phyloP scores from a whole-genome alignment of 1,284 basidiomycete genomes.

The Fomitopsis betulina region DNA sequence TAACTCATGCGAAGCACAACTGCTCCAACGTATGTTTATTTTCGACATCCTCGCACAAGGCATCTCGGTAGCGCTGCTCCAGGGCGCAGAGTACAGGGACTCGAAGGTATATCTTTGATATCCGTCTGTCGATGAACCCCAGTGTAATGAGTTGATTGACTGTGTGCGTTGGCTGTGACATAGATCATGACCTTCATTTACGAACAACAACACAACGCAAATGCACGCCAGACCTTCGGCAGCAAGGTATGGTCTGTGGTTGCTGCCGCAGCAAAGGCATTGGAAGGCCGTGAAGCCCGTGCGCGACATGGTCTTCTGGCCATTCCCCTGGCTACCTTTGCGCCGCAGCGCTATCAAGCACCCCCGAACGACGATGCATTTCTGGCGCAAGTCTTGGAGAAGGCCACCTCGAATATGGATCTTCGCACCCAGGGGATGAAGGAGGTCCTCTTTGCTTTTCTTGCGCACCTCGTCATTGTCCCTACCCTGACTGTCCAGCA shows the following conservation, averaged over 20 bases:
- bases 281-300: conserved; percentile 11
- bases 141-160: background rate
- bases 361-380: background rate
- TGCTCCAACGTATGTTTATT: conserved; percentile 47
- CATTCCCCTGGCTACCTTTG: conserved; percentile 1
- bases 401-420: background rate
- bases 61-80: conserved; percentile 47
- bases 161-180: background rate
- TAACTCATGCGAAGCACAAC: conserved; percentile 26
- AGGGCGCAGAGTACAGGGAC: conserved; percentile 52
- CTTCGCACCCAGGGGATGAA: background rate
- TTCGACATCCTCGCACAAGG: conserved; percentile 42
- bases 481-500: conserved; percentile 37
- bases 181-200: conserved; percentile 46
- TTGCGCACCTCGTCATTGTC: conserved; percentile 41
- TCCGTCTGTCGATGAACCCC: background rate
- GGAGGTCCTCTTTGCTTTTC: conserved; percentile 32
- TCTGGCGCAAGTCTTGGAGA: background rate
- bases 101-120: conserved; percentile 45
- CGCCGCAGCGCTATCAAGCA: conserved; percentile 4
- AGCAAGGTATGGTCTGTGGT: conserved; percentile 18
- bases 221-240: conserved; percentile 12
- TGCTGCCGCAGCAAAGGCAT: conserved; percentile 4
- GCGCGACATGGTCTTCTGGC: conserved; percentile 5
- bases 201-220: conserved; percentile 30